These are phyloP conservation scores for Agapanthus africanus DNA, from an alignment of 106 monocot genomes.

Conservation along the genomic window DNA sequence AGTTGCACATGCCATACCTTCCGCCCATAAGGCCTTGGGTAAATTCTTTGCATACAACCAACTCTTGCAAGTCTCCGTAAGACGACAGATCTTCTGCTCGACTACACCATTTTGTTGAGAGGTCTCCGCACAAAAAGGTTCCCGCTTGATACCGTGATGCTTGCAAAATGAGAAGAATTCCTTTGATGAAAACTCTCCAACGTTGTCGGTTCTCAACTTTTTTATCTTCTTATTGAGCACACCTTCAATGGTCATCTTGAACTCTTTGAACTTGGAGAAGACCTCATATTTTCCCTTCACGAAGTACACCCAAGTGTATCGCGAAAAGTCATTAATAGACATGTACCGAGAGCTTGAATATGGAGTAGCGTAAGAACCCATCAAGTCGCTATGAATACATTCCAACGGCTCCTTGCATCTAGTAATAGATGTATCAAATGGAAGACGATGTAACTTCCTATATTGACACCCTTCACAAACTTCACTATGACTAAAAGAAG, in stretches of 20 bases:
- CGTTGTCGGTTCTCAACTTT: background rate
- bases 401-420: too few species aligned
- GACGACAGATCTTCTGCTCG: too few species aligned
- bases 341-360: too few species aligned
- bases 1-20: background rate
- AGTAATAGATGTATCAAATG: too few species aligned
- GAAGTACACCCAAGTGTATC: background rate
- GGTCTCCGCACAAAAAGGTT: background rate
- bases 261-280: background rate
- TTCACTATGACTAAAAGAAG: too few species aligned
- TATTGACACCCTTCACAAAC: too few species aligned
- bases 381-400: too few species aligned
- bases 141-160: background rate
- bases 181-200: background rate
- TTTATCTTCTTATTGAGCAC: background rate
- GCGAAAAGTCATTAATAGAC: too few species aligned
- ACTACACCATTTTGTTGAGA: background rate
- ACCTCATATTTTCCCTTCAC: background rate
- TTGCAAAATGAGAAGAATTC: background rate
- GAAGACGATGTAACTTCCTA: too few species aligned
- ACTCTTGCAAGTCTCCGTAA: background rate
- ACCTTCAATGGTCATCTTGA: background rate
- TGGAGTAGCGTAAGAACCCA: too few species aligned
- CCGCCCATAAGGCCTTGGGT: background rate
- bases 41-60: conserved; percentile 3